These are phyloP conservation scores for Talaromyces sp. DNA, from an alignment of 2,329 filamentous ascomycete genomes.

Conservation along the genomic window DNA sequence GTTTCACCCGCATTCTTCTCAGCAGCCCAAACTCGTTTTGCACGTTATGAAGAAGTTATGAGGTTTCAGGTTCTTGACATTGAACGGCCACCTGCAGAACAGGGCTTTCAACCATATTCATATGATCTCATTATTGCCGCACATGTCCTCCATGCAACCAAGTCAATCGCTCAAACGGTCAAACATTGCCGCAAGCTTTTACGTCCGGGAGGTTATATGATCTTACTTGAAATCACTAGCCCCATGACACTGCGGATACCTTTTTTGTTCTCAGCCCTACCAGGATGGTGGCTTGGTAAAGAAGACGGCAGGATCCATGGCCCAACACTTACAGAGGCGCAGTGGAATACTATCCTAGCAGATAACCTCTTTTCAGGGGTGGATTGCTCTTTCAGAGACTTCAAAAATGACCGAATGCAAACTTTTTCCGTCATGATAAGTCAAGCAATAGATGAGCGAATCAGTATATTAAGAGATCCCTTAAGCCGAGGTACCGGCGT, in stretches of 20 bases:
- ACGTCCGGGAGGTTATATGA: constrained; percentile 46
- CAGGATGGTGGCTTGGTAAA: constrained; percentile 32
- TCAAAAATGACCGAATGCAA: constrained; percentile 9
- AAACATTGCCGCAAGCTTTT: constrained; percentile 31
- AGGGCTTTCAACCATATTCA: constrained; percentile 30
- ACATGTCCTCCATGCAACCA: constrained; percentile 38
- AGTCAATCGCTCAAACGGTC: constrained; percentile 24
- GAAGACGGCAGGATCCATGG: background rate
- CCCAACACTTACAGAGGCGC: constrained; percentile 2
- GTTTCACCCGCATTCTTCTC: constrained; percentile 16
- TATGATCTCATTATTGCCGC: constrained; percentile 38
- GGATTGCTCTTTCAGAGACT: constrained; percentile 8
- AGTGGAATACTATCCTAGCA: constrained; percentile 21
- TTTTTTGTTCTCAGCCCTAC: background rate
- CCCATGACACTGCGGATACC: background rate
- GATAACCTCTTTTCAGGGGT: constrained; percentile 12
- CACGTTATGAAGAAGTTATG: constrained; percentile 18
- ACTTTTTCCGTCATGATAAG: constrained; percentile 10
- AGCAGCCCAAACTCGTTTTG: constrained; percentile 14
- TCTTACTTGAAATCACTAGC: constrained; percentile 45
- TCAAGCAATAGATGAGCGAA: constrained; percentile 16
- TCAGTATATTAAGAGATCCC: constrained; percentile 9
- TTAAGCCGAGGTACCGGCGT: background rate
- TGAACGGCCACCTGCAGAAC: constrained; percentile 27
- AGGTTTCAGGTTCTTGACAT: constrained; percentile 33